phyloP scores from a whole-genome alignment of 805 yeast species.

The Candida verbasci region DNA sequence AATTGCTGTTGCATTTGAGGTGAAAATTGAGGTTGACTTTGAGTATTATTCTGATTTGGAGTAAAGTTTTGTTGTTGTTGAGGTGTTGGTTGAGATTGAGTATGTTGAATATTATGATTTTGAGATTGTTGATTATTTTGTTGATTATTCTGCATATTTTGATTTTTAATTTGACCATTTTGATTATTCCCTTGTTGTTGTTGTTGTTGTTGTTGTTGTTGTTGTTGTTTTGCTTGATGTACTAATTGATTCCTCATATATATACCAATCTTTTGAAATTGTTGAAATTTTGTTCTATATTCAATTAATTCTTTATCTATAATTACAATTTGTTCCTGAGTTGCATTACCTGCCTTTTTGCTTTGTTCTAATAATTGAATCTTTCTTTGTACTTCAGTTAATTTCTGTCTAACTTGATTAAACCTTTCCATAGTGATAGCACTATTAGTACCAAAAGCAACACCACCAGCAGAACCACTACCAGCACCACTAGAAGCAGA shows the following conservation, averaged over 20 bases:
- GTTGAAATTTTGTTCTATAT: constrained; percentile 42
- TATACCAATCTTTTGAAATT: constrained; percentile 47
- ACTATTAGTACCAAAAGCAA: constrained; percentile 10
- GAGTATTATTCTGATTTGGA: neutral
- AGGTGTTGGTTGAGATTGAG: neutral
- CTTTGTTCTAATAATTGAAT: constrained; percentile 48
- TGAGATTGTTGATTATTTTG: neutral
- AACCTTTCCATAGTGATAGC: constrained; percentile 34
- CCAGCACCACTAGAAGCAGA: constrained; percentile 6
- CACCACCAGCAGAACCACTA: constrained; percentile 1
- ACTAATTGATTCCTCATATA: constrained; percentile 41
- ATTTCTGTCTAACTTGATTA: constrained; percentile 41
- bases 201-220: constrained; percentile 9
- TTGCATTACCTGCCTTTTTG: constrained; percentile 39
- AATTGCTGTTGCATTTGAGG: constrained; percentile 4
- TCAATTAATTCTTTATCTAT: constrained; percentile 48
- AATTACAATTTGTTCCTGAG: constrained; percentile 42
- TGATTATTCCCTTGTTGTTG: constrained; percentile 6
- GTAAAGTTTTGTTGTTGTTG: neutral
- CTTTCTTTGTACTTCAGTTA: constrained; percentile 47
- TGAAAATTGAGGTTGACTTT: neutral
- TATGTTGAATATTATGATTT: neutral
- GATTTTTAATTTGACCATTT: constrained; percentile 5
- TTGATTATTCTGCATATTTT: constrained; percentile 1
- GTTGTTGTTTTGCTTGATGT: constrained; percentile 21